Evolutionary conservation across 768 basidiomycete genomes (phyloP).

Genomic region (Suillus subluteus): DNA sequence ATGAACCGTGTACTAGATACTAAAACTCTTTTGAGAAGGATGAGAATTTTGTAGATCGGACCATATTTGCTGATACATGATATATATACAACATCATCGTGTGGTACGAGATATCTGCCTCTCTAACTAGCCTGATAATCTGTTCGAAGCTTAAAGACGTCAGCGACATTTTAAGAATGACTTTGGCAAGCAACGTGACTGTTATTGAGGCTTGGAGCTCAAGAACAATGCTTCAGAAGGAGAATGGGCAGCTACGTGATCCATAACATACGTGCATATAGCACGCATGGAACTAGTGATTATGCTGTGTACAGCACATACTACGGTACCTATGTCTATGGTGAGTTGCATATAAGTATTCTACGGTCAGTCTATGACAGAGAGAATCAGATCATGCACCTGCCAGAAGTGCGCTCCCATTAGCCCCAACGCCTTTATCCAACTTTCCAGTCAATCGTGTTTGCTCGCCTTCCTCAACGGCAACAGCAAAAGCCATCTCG

Average conservation of each 20-base stretch:
- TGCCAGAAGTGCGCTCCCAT: not conserved
- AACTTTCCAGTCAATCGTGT: not conserved
- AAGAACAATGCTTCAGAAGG: not conserved
- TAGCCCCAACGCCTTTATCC: not conserved
- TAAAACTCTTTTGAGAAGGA: slow-evolving; percentile 29
- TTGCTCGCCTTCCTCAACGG: not conserved
- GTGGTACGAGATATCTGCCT: too few relatives aligned
- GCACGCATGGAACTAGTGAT: not conserved
- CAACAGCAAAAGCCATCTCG: not conserved
- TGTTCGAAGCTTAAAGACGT: too few relatives aligned
- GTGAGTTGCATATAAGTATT: not conserved
- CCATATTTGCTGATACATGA: too few relatives aligned
- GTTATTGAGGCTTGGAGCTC: slow-evolving; percentile 28
- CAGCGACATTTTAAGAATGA: too few relatives aligned
- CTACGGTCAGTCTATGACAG: not conserved
- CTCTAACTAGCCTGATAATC: too few relatives aligned
- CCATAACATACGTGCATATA: not conserved
- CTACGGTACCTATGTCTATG: not conserved
- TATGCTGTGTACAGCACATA: not conserved
- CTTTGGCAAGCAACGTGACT: not conserved
- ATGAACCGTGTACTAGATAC: slow-evolving; percentile 58
- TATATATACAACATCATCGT: not conserved
- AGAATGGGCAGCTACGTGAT: not conserved
- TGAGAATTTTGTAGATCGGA: too few relatives aligned
- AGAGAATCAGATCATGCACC: not conserved